These are phyloP conservation scores for Seminavis robusta DNA, from an alignment of 108 stramenopile genomes.

Conservation along the genomic window DNA sequence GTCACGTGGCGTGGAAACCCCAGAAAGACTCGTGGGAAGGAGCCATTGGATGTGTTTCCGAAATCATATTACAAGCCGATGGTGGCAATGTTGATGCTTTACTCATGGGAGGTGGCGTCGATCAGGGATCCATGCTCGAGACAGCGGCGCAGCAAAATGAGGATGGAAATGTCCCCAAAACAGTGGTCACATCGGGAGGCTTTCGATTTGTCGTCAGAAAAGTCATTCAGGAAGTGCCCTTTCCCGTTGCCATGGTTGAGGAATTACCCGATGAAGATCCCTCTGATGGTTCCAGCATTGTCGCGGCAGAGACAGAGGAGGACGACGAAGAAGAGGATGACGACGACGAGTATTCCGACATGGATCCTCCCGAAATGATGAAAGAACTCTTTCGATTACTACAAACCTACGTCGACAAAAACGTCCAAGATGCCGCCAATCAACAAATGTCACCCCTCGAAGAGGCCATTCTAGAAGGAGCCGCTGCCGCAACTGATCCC, in stretches of 20 bases:
- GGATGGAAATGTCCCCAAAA: slow-evolving; percentile 12
- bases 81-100: slow-evolving; percentile 7
- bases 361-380: slow-evolving; percentile 45
- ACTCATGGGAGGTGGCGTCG: neutral
- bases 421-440: slow-evolving; percentile 28
- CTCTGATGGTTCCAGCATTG: slow-evolving; percentile 6
- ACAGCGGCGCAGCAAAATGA: no score
- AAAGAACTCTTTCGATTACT: slow-evolving; percentile 31
- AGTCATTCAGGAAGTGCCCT: slow-evolving; percentile 64
- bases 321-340: slow-evolving; percentile 31
- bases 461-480: slow-evolving; percentile 61
- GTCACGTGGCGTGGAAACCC: slow-evolving; percentile 57
- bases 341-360: slow-evolving; percentile 40
- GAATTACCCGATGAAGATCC: slow-evolving; percentile 58
- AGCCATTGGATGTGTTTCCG: slow-evolving; percentile 72
- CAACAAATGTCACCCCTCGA: slow-evolving; percentile 54
- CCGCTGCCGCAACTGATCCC: neutral
- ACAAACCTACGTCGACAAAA: slow-evolving; percentile 18
- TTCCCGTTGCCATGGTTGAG: slow-evolving; percentile 75
- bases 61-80: slow-evolving; percentile 53
- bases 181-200: slow-evolving; percentile 54
- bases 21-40: slow-evolving; percentile 41
- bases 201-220: slow-evolving; percentile 78
- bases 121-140: neutral
- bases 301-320: slow-evolving; percentile 6